These are phyloP conservation scores for Globisporangium apiculatum DNA, from an alignment of 352 stramenopile species.

Conservation along the genomic window DNA sequence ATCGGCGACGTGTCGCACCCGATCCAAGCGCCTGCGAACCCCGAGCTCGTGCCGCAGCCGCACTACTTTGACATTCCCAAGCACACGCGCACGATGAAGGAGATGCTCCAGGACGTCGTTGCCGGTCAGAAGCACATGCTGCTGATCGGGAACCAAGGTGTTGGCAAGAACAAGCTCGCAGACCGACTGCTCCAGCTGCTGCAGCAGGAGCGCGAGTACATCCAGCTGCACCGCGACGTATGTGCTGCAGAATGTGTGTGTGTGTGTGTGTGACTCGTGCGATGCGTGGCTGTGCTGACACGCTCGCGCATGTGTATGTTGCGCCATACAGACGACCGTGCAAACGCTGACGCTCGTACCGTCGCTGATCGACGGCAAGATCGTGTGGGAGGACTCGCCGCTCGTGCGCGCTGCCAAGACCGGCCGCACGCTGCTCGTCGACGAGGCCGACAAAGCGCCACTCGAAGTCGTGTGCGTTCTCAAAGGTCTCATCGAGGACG, in stretches of 20 bases:
- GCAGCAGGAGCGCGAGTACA: slow-evolving; percentile 93
- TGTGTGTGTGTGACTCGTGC: background rate
- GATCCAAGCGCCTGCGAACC: slow-evolving; percentile 36
- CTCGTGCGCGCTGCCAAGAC: slow-evolving; percentile 91
- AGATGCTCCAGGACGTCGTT: slow-evolving; percentile 82
- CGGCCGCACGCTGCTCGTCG: slow-evolving; percentile 90
- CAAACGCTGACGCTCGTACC: slow-evolving; percentile 89
- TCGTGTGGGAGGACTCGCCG: slow-evolving; percentile 91
- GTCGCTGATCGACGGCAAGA: slow-evolving; percentile 80
- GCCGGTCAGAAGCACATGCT: slow-evolving; percentile 88
- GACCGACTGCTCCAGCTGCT: slow-evolving; percentile 89
- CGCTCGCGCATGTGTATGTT: background rate
- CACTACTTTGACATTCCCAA: slow-evolving; percentile 89
- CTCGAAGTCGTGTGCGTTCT: slow-evolving; percentile 94
- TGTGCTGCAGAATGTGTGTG: slow-evolving; percentile 8
- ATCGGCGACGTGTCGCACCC: slow-evolving; percentile 64
- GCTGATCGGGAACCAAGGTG: slow-evolving; percentile 92
- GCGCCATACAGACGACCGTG: slow-evolving; percentile 82
- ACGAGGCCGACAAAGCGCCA: slow-evolving; percentile 96
- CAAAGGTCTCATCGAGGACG: slow-evolving; percentile 94
- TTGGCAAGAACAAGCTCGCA: slow-evolving; percentile 94
- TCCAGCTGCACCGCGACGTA: slow-evolving; percentile 94
- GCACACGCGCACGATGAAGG: slow-evolving; percentile 81
- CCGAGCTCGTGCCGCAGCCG: slow-evolving; percentile 83
- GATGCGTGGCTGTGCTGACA: background rate